These are phyloP conservation scores for Schizochytrium sp. DNA, from an alignment of 108 stramenopile species.

Conservation along the genomic window DNA sequence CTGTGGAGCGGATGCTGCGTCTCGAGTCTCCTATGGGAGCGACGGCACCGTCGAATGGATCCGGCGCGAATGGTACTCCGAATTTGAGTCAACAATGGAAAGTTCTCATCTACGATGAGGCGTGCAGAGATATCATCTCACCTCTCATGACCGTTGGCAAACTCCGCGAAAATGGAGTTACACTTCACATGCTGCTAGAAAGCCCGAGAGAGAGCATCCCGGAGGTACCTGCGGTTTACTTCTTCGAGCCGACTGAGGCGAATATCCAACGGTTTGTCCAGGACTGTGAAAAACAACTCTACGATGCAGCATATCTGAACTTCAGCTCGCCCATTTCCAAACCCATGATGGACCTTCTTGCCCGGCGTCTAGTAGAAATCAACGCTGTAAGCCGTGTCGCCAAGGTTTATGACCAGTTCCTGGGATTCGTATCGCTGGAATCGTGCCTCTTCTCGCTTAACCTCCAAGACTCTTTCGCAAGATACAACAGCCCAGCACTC, in stretches of 20 bases:
- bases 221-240: slow-evolving; percentile 96
- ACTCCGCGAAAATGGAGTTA: slow-evolving; percentile 93
- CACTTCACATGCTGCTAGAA: slow-evolving; percentile 89
- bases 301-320: slow-evolving; percentile 79
- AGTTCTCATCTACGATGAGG: slow-evolving; percentile 94
- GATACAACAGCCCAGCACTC: slow-evolving; percentile 87
- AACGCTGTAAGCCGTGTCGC: slow-evolving; percentile 83
- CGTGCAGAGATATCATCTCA: slow-evolving; percentile 93
- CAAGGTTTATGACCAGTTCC: slow-evolving; percentile 89
- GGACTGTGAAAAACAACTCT: slow-evolving; percentile 85
- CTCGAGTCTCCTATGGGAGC: neutral
- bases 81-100: slow-evolving; percentile 86
- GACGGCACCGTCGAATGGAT: neutral
- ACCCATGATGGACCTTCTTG: slow-evolving; percentile 25
- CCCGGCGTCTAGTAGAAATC: slow-evolving; percentile 73
- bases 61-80: neutral
- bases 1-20: slow-evolving; percentile 42
- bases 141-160: slow-evolving; percentile 92
- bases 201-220: slow-evolving; percentile 91
- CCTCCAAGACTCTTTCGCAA: slow-evolving; percentile 83
- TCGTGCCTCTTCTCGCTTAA: slow-evolving; percentile 85
- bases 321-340: slow-evolving; percentile 40
- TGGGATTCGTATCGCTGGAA: slow-evolving; percentile 93
- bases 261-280: slow-evolving; percentile 89
- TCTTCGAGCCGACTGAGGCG: slow-evolving; percentile 89